phyloP scores from a whole-genome alignment of 148 eudicot genomes.

The Cornus suecica region DNA sequence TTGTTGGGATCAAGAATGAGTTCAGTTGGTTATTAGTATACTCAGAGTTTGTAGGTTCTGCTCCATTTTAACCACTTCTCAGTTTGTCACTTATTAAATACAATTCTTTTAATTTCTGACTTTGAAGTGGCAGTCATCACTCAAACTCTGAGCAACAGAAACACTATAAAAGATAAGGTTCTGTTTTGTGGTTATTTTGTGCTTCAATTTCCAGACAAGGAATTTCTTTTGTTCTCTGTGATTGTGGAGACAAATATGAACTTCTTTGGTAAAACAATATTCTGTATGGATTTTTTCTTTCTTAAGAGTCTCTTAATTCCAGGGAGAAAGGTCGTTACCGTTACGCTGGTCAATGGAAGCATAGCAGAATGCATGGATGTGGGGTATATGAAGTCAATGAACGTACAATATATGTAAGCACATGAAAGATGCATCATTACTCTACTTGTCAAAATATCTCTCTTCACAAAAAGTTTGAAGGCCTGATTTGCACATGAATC shows the following conservation, averaged over 20 bases:
- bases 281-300: not conserved
- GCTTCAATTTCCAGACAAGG: not conserved
- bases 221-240: not conserved
- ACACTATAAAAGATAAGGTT: not conserved
- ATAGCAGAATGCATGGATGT: conserved; percentile 92
- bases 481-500: not conserved
- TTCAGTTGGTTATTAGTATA: not conserved
- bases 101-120: not conserved
- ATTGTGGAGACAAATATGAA: not conserved
- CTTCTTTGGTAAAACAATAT: not conserved
- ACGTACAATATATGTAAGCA: conserved; percentile 61
- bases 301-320: conserved; percentile 15
- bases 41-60: not conserved
- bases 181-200: not conserved
- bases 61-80: not conserved
- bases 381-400: conserved; percentile 89
- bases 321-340: conserved; percentile 96
- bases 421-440: conserved; percentile 3
- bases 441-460: not conserved
- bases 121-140: not conserved
- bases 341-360: conserved; percentile 96
- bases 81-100: not conserved
- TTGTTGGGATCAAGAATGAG: not conserved
- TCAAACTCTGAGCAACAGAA: not conserved
- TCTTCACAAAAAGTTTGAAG: not conserved